Evolutionary conservation across 2,329 filamentous ascomycete species (phyloP).

Genomic region (Alternaria alternata): DNA sequence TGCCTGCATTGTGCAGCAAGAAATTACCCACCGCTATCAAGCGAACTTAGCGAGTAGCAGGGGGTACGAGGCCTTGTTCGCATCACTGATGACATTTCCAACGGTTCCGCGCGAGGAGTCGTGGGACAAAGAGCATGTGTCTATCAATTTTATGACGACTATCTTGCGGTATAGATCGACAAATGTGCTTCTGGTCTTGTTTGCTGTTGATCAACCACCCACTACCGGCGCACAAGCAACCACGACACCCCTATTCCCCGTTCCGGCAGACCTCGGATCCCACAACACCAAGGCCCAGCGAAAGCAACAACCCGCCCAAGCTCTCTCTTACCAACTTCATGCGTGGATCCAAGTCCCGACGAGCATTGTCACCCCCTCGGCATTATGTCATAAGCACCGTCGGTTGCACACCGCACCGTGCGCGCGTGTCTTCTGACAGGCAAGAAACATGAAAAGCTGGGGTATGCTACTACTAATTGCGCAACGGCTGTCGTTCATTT

Average conservation of each 20-base stretch:
- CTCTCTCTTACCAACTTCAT: not conserved
- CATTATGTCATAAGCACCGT: conserved; percentile 9
- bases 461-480: conserved; percentile 5
- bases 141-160: not conserved
- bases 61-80: not conserved
- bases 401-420: not conserved
- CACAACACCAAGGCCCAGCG: conserved; percentile 2
- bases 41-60: not conserved
- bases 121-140: not conserved
- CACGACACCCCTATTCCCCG: not conserved
- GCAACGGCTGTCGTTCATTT: conserved; percentile 15
- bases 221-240: not conserved
- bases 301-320: conserved; percentile 4
- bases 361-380: not conserved
- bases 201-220: conserved; percentile 1
- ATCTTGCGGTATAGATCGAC: not conserved
- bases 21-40: conserved; percentile 6
- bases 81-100: not conserved
- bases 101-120: not conserved
- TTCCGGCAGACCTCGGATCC: conserved; percentile 7
- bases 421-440: conserved; percentile 1
- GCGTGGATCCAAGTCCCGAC: not conserved
- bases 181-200: not conserved
- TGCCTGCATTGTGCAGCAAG: not conserved
- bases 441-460: conserved; percentile 14